Percentiles rank a stretch among this genome's conserved stretches.
Evolutionary conservation across 108 stramenopile species (phyloP).

Genomic region (Cyclotella sp.): DNA sequence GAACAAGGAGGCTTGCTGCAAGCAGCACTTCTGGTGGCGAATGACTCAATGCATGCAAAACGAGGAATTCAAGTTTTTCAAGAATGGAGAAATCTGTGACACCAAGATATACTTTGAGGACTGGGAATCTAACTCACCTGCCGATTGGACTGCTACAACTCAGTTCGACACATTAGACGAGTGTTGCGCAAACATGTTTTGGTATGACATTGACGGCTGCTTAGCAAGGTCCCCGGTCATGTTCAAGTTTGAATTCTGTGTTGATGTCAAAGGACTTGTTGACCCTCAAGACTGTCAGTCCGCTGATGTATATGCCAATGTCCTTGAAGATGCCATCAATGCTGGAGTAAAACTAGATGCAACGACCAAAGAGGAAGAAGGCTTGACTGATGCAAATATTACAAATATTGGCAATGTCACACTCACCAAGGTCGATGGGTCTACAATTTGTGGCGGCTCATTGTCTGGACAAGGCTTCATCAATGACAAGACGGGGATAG

Average conservation of each 20-base stretch:
- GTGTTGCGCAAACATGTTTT: conserved; percentile 43
- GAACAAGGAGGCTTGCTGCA: conserved; percentile 50
- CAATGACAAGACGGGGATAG: conserved; percentile 40
- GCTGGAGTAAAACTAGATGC: conserved; percentile 11
- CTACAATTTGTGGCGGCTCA: conserved; percentile 49
- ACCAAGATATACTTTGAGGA: conserved; percentile 51
- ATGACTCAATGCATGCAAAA: conserved; percentile 56
- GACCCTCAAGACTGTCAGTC: conserved; percentile 46
- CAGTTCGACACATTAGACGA: conserved; percentile 45
- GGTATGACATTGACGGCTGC: conserved; percentile 45
- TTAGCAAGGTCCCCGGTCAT: conserved; percentile 40
- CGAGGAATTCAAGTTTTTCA: conserved; percentile 54
- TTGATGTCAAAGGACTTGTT: conserved; percentile 37
- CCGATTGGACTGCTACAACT: conserved; percentile 50
- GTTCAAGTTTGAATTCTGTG: conserved; percentile 55
- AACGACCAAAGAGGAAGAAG: background rate
- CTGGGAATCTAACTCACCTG: conserved; percentile 50
- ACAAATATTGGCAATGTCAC: conserved; percentile 46
- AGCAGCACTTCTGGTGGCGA: conserved; percentile 52
- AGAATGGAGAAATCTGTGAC: conserved; percentile 42
- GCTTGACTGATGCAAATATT: conserved; percentile 35
- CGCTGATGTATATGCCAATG: conserved; percentile 48
- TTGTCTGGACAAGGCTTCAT: conserved; percentile 42
- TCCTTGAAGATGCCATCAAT: conserved; percentile 48
- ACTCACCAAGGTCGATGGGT: conserved; percentile 35